Evolutionary conservation across 164 flowering plant species (phyloP).

Genomic region (Annona squamosa): DNA sequence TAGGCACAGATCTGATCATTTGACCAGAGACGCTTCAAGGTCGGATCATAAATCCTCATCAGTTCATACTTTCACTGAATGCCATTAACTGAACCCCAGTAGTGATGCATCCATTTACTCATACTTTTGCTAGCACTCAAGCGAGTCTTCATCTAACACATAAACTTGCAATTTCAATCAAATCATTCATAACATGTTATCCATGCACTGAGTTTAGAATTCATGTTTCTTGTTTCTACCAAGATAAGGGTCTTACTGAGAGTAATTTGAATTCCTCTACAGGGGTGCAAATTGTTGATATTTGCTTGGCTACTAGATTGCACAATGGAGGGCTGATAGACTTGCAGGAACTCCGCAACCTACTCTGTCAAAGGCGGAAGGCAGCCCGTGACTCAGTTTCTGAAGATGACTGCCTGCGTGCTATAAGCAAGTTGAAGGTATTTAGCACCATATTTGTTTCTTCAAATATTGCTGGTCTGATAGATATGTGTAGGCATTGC

Average conservation of each 20-base stretch:
- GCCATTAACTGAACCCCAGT: no score
- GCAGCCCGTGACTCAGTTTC: conserved; percentile 79
- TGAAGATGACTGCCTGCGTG: conserved; percentile 97
- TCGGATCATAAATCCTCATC: no score
- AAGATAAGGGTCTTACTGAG: conserved; percentile 3
- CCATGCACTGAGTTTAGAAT: no score
- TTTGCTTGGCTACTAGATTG: conserved; percentile 88
- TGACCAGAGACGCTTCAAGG: no score
- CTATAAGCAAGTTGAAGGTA: conserved; percentile 94
- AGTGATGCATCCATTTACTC: no score
- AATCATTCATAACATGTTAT: no score
- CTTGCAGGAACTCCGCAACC: conserved; percentile 73
- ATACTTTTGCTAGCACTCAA: no score
- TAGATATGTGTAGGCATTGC: not conserved
- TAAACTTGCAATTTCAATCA: no score
- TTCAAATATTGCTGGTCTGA: not conserved
- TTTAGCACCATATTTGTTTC: not conserved
- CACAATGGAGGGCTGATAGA: conserved; percentile 90
- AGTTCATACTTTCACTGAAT: no score
- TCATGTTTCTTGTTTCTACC: no score
- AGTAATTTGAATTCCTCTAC: conserved; percentile 30
- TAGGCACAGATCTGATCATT: no score
- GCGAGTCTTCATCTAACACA: no score
- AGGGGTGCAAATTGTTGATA: conserved; percentile 96
- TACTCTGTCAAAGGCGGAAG: conserved; percentile 73